Evolutionary conservation across 176 grass and related monocot genomes (phyloP).

Genomic region (Aegilops sharonensis): DNA sequence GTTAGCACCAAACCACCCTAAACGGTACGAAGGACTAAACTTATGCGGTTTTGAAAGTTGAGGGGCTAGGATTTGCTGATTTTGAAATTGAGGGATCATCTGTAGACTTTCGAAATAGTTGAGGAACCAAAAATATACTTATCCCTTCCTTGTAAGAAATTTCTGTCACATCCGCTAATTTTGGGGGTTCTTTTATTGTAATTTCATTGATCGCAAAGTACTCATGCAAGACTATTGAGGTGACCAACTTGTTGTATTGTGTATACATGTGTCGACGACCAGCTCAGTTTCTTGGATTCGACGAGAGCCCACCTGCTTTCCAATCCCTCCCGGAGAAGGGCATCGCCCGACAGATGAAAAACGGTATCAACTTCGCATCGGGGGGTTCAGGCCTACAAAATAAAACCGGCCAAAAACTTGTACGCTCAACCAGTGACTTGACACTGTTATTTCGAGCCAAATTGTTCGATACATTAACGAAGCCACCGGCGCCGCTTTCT

Average conservation of each 20-base stretch:
- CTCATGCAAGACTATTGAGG: not conserved
- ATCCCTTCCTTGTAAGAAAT: too few relatives aligned
- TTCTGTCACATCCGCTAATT: not conserved
- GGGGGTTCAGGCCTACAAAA: conserved; percentile 68
- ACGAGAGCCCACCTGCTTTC: conserved; percentile 65
- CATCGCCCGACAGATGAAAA: conserved; percentile 36
- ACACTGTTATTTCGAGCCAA: not conserved
- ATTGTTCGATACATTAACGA: not conserved
- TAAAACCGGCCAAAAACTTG: not conserved
- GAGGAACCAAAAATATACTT: too few relatives aligned
- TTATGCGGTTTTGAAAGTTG: too few relatives aligned
- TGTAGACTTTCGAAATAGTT: too few relatives aligned
- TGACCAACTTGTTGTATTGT: not conserved
- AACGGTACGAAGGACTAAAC: too few relatives aligned
- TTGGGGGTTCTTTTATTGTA: not conserved
- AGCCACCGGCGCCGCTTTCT: not conserved
- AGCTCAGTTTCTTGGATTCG: conserved; percentile 61
- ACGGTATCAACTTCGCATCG: conserved; percentile 82
- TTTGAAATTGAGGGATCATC: too few relatives aligned
- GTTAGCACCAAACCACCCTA: too few relatives aligned
- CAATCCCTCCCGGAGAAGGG: conserved; percentile 38
- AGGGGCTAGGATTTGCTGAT: too few relatives aligned
- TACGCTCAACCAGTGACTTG: not conserved
- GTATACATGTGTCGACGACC: not conserved
- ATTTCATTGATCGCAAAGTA: not conserved